Evolutionary conservation across 2,329 filamentous ascomycete genomes (phyloP).

Genomic region (Didymella arachidicola): DNA sequence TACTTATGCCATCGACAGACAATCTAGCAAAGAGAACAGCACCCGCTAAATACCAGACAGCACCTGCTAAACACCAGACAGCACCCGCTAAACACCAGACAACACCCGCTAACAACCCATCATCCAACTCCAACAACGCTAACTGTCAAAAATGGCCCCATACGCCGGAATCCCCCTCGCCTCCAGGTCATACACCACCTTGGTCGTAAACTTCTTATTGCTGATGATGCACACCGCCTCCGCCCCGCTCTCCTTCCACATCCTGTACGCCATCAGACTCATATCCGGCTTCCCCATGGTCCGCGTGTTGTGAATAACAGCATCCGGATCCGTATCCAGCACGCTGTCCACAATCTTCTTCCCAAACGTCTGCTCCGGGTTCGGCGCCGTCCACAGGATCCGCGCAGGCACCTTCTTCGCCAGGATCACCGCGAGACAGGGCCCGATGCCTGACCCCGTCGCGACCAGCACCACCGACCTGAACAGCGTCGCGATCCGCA

Average conservation of each 20-base stretch:
- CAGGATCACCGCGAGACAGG: slow-evolving; percentile 62
- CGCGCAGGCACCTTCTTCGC: slow-evolving; percentile 59
- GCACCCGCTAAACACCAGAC: too few relatives aligned
- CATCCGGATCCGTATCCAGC: slow-evolving; percentile 65
- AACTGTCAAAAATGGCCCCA: slow-evolving; percentile 77
- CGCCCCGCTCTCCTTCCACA: slow-evolving; percentile 60
- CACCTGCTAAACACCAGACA: too few relatives aligned
- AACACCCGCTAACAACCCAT: too few relatives aligned
- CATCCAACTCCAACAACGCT: background rate
- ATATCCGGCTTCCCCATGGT: slow-evolving; percentile 69
- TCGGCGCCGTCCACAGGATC: slow-evolving; percentile 74
- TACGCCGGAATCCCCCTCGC: slow-evolving; percentile 71
- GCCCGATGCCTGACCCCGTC: slow-evolving; percentile 51
- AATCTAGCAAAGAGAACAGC: too few relatives aligned
- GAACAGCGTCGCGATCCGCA: slow-evolving; percentile 49
- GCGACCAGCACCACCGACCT: slow-evolving; percentile 48
- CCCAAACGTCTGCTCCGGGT: slow-evolving; percentile 71
- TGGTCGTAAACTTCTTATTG: slow-evolving; percentile 73
- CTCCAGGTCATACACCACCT: slow-evolving; percentile 75
- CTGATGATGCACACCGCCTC: slow-evolving; percentile 79
- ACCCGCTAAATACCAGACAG: too few relatives aligned
- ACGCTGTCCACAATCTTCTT: slow-evolving; percentile 66
- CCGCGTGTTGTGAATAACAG: slow-evolving; percentile 74
- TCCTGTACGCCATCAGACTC: slow-evolving; percentile 63
- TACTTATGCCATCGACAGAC: too few relatives aligned